Evolutionary conservation across 768 basidiomycete species (phyloP), one percentile per base, ranked within the genome.

Genomic region (Obba rivulosa): DNA sequence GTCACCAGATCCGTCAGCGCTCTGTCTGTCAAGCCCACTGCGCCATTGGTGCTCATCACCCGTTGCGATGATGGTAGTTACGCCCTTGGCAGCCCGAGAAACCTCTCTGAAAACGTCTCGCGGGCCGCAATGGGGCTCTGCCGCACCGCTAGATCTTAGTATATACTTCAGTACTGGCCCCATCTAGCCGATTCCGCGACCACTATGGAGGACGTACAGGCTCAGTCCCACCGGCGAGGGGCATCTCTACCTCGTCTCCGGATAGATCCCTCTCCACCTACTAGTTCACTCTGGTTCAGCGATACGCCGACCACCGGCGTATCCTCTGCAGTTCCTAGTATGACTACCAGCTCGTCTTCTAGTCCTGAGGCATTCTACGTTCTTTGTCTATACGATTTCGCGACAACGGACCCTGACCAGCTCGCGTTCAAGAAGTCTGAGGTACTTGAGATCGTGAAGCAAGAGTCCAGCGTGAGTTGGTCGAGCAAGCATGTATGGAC

Each of bases 381-480:
- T 13, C 61, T 85, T 8, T 86, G 85, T 64, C 67, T 85, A 62
- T 75, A 81, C 58, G 84, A 88, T 64, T 89, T 85, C 57, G 60
- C 70, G 20, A 77, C 85, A 3, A 67, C 74, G 20, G 88, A 88
- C 54, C 64, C 71, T 14, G 75, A 74, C 56, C 79, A 82, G 48
- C 71, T 89, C 16, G 66, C 76, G 3, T 87, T 90, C 63, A 65
- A 65, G 35, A 77, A 77, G 66, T 78, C 79, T 52, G 87, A 89
- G 53, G 76, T 88, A 18, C 65, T 91, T 23, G 75, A 78, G 20
- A 69, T 90, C 44, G 70, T 90, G 39, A 80, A 80, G 63, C 73
- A 78, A 62, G 85, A 88, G 62, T 72, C 75, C 11, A 77, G 81
- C 2, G 62, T 63, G 41, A 41, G 62, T 49, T 23, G 23, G 16